These are phyloP conservation scores for Candida succiphila DNA, from an alignment of 805 yeast species.

Conservation along the genomic window DNA sequence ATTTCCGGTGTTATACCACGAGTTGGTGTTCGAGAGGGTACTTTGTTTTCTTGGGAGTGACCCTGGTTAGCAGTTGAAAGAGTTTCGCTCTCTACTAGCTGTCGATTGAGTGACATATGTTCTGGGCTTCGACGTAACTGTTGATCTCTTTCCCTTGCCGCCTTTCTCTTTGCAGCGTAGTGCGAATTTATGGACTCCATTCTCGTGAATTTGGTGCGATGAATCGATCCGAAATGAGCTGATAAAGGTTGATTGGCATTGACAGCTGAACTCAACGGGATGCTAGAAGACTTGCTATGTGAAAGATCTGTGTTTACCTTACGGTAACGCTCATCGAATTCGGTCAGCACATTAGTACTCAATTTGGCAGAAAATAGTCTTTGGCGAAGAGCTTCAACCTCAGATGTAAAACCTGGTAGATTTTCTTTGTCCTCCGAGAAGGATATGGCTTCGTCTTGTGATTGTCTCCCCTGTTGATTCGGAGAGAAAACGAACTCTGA, in stretches of 20 bases:
- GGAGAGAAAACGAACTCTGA: background rate
- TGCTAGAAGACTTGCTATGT: constrained; percentile 5
- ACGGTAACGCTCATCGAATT: constrained; percentile 31
- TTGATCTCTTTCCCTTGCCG: background rate
- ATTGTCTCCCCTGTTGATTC: background rate
- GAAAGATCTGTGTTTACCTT: constrained; percentile 23
- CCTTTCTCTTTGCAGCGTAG: constrained; percentile 29
- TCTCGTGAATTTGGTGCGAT: constrained; percentile 34
- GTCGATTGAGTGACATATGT: too few species aligned
- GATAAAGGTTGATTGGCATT: constrained; percentile 14
- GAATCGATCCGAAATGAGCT: constrained; percentile 31
- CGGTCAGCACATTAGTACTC: constrained; percentile 33
- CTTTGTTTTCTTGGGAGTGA: constrained; percentile 1
- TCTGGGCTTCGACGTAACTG: too few species aligned
- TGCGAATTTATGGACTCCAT: constrained; percentile 43
- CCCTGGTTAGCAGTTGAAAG: background rate
- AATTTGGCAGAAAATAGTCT: constrained; percentile 39
- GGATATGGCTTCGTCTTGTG: background rate
- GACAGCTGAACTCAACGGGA: constrained; percentile 6
- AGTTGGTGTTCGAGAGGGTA: too few species aligned
- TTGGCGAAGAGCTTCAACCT: constrained; percentile 26
- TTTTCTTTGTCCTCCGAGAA: background rate
- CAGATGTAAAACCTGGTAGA: constrained; percentile 9
- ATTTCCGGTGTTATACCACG: background rate
- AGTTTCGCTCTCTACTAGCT: too few species aligned